Evolutionary conservation across 192 early-diverging fungal genomes (phyloP).

Genomic region (Funneliformis mosseae): DNA sequence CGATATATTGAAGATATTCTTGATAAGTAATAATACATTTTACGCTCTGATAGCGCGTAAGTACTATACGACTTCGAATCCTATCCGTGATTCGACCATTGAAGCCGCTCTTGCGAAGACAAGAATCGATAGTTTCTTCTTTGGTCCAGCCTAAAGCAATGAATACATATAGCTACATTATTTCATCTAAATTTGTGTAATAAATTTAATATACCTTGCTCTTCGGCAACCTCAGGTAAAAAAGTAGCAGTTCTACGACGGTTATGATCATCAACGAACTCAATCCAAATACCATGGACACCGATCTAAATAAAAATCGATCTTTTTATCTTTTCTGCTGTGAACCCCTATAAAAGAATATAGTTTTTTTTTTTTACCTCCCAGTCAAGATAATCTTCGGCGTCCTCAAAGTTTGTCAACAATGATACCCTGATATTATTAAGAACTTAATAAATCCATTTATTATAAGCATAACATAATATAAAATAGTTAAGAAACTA

Average conservation of each 20-base stretch:
- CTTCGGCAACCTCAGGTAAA: conserved; percentile 84
- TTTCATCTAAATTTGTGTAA: background rate
- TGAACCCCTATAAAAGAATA: background rate
- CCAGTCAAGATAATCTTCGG: conserved; percentile 80
- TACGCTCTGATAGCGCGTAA: conserved; percentile 84
- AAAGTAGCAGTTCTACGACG: conserved; percentile 77
- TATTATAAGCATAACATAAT: background rate
- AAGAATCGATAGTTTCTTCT: conserved; percentile 77
- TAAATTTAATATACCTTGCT: conserved; percentile 60
- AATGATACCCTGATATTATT: conserved; percentile 68
- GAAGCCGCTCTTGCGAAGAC: conserved; percentile 87
- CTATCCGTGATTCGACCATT: conserved; percentile 60
- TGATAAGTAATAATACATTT: conserved; percentile 71
- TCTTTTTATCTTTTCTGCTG: background rate
- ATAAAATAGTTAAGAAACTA: conserved; percentile 8
- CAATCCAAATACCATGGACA: conserved; percentile 92
- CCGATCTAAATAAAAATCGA: conserved; percentile 55
- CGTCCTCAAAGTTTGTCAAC: conserved; percentile 86
- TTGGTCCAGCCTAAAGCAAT: conserved; percentile 70
- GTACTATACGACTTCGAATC: conserved; percentile 58
- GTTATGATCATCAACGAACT: conserved; percentile 62
- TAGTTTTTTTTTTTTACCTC: conserved; percentile 43
- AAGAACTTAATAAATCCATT: background rate
- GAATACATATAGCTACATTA: background rate
- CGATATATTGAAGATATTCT: conserved; percentile 60